A percentile compares a stretch with the other conserved stretches of the same genome.
Conservation (phyloP, 139 green algal genomes). For the Chlorokybus atmophyticus region DNA sequence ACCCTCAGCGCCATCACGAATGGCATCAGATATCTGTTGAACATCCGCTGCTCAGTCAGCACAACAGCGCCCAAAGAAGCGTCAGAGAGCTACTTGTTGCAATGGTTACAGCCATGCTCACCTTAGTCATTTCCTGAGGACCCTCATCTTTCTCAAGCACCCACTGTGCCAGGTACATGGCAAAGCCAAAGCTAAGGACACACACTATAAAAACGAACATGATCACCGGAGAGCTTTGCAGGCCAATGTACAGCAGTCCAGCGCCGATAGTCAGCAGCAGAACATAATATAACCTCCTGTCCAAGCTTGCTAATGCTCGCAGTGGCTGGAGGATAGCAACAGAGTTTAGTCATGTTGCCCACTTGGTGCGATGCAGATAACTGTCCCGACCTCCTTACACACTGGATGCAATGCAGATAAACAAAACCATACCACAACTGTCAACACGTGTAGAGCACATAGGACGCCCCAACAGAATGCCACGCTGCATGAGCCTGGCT, state of each 20-base stretch:
- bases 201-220: constrained; percentile 40
- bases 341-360: not conserved
- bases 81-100: too few species aligned
- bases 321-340: constrained; percentile 8
- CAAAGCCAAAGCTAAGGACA: constrained; percentile 38
- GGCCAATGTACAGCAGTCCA: constrained; percentile 11
- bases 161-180: constrained; percentile 40
- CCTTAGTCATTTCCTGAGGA: constrained; percentile 42
- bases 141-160: constrained; percentile 51
- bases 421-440: not conserved
- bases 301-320: not conserved
- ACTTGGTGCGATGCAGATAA: not conserved
- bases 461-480: too few species aligned
- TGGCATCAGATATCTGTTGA: constrained; percentile 38
- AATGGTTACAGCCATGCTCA: too few species aligned
- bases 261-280: constrained; percentile 7
- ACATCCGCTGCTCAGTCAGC: constrained; percentile 6
- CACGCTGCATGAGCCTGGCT: too few species aligned
- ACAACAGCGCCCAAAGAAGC: not conserved
- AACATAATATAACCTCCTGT: constrained; percentile 2
- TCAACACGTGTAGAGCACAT: too few species aligned
- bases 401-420: not conserved
- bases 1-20: constrained; percentile 47
- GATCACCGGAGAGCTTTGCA: constrained; percentile 10
- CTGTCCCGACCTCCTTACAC: not conserved